These are phyloP conservation scores for Trichopus zeylanicus DNA, from an alignment of 116 monocot species.

Conservation along the genomic window DNA sequence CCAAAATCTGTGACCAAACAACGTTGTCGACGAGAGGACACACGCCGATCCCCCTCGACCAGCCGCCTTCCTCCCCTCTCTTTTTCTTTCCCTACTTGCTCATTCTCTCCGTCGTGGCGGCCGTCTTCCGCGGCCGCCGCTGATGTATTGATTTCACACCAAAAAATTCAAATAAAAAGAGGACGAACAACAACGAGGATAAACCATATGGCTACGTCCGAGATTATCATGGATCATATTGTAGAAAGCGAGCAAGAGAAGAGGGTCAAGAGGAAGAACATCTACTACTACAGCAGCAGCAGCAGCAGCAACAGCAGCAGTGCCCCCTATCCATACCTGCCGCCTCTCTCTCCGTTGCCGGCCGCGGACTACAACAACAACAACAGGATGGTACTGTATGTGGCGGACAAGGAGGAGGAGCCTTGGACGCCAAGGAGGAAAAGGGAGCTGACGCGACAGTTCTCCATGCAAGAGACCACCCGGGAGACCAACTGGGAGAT, in stretches of 20 bases:
- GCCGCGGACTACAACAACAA: background rate
- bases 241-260: background rate
- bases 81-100: background rate
- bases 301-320: no score
- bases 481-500: conserved; percentile 70
- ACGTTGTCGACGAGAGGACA: no score
- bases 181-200: no score
- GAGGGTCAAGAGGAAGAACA: background rate
- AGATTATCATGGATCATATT: no score
- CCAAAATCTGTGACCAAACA: background rate
- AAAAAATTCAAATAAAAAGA: background rate
- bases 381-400: no score
- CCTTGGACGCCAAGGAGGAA: no score
- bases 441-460: conserved; percentile 36
- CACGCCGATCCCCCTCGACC: background rate
- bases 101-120: background rate
- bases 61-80: background rate
- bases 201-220: no score
- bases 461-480: conserved; percentile 59
- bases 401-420: no score
- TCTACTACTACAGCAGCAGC: background rate
- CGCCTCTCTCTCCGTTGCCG: background rate
- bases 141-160: background rate
- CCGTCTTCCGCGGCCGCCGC: background rate
- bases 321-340: no score